Percentiles rank a stretch among this genome's conserved stretches.
phyloP scores from a whole-genome alignment of 805 yeast genomes.

The Candida ulmi region DNA sequence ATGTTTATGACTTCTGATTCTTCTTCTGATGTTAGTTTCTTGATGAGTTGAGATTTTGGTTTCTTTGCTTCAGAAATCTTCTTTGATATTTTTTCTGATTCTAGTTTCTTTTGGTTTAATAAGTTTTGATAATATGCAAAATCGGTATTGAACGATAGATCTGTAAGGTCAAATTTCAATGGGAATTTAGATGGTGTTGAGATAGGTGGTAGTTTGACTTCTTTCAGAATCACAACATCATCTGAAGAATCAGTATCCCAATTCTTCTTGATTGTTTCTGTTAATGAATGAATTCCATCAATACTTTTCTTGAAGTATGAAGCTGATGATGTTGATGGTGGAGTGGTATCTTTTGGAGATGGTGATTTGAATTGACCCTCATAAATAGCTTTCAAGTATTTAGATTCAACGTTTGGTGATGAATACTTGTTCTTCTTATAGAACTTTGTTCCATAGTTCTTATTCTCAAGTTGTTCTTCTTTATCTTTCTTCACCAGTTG shows the following conservation, averaged over 20 bases:
- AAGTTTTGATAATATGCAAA: conserved; percentile 39
- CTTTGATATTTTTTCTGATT: conserved; percentile 30
- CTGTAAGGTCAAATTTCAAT: conserved; percentile 22
- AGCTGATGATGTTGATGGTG: conserved; percentile 22
- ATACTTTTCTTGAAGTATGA: not conserved
- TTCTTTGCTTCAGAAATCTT: conserved; percentile 27
- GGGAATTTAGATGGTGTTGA: conserved; percentile 13
- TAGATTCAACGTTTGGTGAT: conserved; percentile 16
- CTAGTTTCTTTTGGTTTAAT: conserved; percentile 34
- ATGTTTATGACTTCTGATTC: conserved; percentile 20
- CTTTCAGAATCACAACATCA: conserved; percentile 18
- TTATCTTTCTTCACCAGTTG: not conserved
- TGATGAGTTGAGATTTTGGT: conserved; percentile 20
- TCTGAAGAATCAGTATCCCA: conserved; percentile 2
- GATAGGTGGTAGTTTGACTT: conserved; percentile 12
- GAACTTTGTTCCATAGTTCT: conserved; percentile 34
- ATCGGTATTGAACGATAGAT: conserved; percentile 27
- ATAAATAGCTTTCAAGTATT: conserved; percentile 27
- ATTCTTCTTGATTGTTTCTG: conserved; percentile 2
- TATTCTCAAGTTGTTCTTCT: not conserved
- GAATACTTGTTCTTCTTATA: conserved; percentile 16
- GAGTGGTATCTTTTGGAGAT: conserved; percentile 9
- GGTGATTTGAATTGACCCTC: conserved; percentile 32
- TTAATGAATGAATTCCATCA: conserved; percentile 3
- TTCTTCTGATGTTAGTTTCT: conserved; percentile 20